phyloP scores from a whole-genome alignment of 2,329 filamentous ascomycete genomes.

The Aspergillus ibericus region DNA sequence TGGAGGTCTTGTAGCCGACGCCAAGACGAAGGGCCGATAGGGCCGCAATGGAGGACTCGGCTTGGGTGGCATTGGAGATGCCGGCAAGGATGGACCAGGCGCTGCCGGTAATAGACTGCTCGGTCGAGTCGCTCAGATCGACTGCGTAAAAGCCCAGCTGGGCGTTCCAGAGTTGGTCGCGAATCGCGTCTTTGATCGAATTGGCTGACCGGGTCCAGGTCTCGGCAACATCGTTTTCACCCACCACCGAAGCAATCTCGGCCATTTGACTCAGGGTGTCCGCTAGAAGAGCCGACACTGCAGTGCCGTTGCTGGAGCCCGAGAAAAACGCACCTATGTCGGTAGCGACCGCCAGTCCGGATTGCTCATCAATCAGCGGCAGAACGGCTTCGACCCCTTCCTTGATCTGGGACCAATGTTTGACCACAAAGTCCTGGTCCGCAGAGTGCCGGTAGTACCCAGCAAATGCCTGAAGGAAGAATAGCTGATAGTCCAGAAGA shows the following conservation, averaged over 20 bases:
- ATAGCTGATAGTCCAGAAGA: conserved; percentile 23
- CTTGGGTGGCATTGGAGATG: conserved; percentile 30
- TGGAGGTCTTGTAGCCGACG: conserved; percentile 38
- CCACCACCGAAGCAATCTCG: conserved; percentile 7
- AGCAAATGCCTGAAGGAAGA: conserved; percentile 17
- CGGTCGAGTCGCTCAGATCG: not conserved
- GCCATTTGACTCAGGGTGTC: conserved; percentile 13
- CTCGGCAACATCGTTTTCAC: conserved; percentile 5
- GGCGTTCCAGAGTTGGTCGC: conserved; percentile 14
- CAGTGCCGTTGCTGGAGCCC: conserved; percentile 14
- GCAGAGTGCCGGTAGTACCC: conserved; percentile 36
- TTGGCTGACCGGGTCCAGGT: not conserved
- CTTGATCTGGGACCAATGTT: not conserved
- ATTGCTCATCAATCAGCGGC: not conserved
- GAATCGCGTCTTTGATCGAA: conserved; percentile 10
- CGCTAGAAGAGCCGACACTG: conserved; percentile 12
- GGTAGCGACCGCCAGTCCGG: conserved; percentile 1
- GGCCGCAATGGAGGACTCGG: conserved; percentile 29
- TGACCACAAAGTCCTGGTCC: conserved; percentile 28
- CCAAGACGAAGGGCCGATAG: conserved; percentile 33
- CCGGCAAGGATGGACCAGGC: conserved; percentile 18
- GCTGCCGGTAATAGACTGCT: conserved; percentile 8
- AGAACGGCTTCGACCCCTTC: not conserved
- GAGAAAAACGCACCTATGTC: conserved; percentile 21
- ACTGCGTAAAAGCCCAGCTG: conserved; percentile 6